Base-by-base conservation (phyloP, 257 asterid genomes). In the Linderniella brevidens region DNA sequence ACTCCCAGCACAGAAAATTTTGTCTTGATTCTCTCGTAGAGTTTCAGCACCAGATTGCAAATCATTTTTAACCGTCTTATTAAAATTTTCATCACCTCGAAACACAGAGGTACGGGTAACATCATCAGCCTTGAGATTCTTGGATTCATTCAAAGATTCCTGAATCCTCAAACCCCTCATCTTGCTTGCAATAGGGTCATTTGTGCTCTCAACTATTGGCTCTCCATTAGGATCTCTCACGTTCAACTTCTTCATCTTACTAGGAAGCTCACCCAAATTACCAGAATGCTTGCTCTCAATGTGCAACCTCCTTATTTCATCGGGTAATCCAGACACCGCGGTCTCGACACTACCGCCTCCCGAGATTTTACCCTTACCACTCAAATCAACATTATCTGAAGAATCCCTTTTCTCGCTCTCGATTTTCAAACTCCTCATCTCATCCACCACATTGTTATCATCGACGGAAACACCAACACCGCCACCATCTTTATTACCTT, bases 171-270 rank as follows among this genome's bases (percentile, higher is more conserved):
- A 50, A 36, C 29, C 48, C 14, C 53, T 39, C 64, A 68, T 49
- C 70, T 50, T 66, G 29, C 61, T 57, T 16, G 62, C 61, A 55
- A 70, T 68, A 17, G 48, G 44, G 14, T 46, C 48, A 56, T 67
- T 69, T 10, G 29, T 13, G 46, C 61, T 58, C 37, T 57, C 72
- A 53, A 48, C 57, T 18, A 25, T 41, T 19, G 68, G 40, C 41
- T 43, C 18, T 46, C 46, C 19, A 42, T 49, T 60, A 46, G 9
- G 17, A 20, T 67, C 81, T 51, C 62, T 58, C 55, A 88, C 56
- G 56, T 76, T 68, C 80, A 88, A 56, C 48, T 72, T 80, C 69
- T 53, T 59, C 80, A 80, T 68, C 75, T 73, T 79, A 45, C 40
- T 67, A 5, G 57, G 68, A 48, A 82, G 78, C 14, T 73, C 71